Conservation (phyloP, 306 rosid species). For the Prunus padus region DNA sequence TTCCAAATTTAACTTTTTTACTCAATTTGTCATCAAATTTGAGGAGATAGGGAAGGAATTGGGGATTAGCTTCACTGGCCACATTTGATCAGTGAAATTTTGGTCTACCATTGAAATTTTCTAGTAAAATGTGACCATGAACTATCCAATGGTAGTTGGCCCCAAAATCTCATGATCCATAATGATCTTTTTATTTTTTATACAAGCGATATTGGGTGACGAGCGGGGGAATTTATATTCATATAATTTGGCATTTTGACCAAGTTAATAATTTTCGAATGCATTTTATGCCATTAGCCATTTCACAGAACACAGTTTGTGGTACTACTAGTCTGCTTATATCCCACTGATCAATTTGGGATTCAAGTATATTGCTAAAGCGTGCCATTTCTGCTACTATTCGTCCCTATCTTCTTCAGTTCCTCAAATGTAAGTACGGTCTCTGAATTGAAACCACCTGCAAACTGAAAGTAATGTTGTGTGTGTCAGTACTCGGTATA, state of each 20-base stretch:
- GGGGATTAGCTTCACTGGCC: too few relatives aligned
- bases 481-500: neutral
- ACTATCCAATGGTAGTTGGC: too few relatives aligned
- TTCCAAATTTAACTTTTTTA: too few relatives aligned
- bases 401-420: constrained; percentile 52
- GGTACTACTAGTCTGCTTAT: neutral
- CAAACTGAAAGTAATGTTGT: constrained; percentile 53
- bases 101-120: too few relatives aligned
- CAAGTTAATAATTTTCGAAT: neutral
- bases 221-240: neutral
- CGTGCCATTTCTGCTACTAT: neutral
- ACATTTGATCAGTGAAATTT: too few relatives aligned
- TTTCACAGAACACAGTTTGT: neutral
- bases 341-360: neutral
- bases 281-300: neutral
- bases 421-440: constrained; percentile 55
- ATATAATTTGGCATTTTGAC: neutral
- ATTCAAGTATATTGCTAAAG: constrained; percentile 1
- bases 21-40: too few relatives aligned
- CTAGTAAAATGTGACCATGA: too few relatives aligned
- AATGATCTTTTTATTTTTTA: too few relatives aligned
- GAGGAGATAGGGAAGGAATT: too few relatives aligned
- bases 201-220: too few relatives aligned
- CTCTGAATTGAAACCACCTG: constrained; percentile 85
- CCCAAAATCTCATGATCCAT: too few relatives aligned